Base-by-base conservation (phyloP, 768 basidiomycete species). In the Leccinum truebloodii region DNA sequence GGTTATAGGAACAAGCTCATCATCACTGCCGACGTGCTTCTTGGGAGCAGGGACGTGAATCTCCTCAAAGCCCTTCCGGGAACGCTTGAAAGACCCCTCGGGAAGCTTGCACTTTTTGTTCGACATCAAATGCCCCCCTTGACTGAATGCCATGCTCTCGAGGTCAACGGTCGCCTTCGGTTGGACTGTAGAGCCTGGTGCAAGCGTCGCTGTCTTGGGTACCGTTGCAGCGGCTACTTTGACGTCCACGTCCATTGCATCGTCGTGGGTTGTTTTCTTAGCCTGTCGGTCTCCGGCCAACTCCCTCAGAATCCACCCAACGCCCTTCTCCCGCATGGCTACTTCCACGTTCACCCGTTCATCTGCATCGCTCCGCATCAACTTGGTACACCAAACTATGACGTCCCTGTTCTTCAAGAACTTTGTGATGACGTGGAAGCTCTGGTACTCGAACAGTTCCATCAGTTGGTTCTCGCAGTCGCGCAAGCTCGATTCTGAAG, bases 81-180 rank as follows among this genome's bases (percentile, higher is more conserved):
- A 84, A 51, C 96, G 89, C 77, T 98, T 98, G 83, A 98, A 95
- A 16, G 95, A 97, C 4, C 97, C 97, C 44, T 97, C 94, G 0
- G 97, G 97, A 3, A 98, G 86, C 72, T 95, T 97, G 78, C 90
- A 92, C 78, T 98, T 98, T 77, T 98, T 98, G 79, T 98, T 98
- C 16, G 93, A 93, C 96, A 98, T 99, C 62, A 98, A 78, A 62
- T 98, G 95, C 0, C 93, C 95, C 24, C 95, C 97, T 68, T 98
- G 95, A 51, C 87, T 86, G 77, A 99, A 99, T n/a, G 92, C 89
- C 89, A 98, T 90, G 60, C 86, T 84, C 68, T 97, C 95, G 55
- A 99, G 80, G 72, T 98, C 97, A 37, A 99, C 83, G 0, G 84
- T 88, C 41, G 80, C 81, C 65, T 94, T 92, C 4, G 95, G 95